Evolutionary conservation across 1,139 yeast species (phyloP).

Genomic region (Suhomyces yuchorum): DNA sequence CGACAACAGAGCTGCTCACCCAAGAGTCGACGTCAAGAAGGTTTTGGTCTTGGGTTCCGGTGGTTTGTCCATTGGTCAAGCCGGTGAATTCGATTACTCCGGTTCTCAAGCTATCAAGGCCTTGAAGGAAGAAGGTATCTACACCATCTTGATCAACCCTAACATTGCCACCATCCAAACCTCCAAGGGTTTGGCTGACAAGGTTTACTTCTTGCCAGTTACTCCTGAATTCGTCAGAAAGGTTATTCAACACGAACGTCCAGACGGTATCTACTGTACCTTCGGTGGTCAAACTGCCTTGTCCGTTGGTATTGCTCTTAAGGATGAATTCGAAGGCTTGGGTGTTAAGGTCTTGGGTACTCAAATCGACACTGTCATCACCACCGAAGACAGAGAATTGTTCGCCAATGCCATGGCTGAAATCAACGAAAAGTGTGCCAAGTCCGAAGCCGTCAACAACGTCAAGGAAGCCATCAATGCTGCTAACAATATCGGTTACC

Average conservation of each 20-base stretch:
- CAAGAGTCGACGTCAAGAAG: conserved; percentile 83
- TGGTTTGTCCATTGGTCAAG: conserved; percentile 98
- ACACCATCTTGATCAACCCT: conserved; percentile 93
- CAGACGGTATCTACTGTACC: conserved; percentile 95
- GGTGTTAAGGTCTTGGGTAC: conserved; percentile 98
- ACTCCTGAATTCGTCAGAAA: conserved; percentile 95
- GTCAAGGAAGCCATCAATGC: conserved; percentile 83
- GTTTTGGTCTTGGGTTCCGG: conserved; percentile 97
- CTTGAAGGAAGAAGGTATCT: conserved; percentile 94
- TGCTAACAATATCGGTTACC: conserved; percentile 87
- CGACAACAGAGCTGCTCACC: conserved; percentile 72
- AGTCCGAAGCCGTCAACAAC: conserved; percentile 80
- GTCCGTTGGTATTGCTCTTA: conserved; percentile 90
- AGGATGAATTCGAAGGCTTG: conserved; percentile 88
- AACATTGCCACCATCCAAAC: conserved; percentile 99
- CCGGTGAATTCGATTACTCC: conserved; percentile 98
- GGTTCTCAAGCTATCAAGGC: conserved; percentile 96
- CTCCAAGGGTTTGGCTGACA: conserved; percentile 95
- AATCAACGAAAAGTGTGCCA: conserved; percentile 92
- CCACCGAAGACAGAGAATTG: conserved; percentile 96
- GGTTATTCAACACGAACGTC: conserved; percentile 91
- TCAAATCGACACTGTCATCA: conserved; percentile 90
- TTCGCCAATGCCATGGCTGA: conserved; percentile 95
- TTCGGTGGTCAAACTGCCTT: conserved; percentile 99
- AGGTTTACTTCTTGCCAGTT: conserved; percentile 95